A percentile compares a stretch with the other conserved stretches of the same genome.
These are phyloP conservation scores for Euphrasia arctica DNA, from an alignment of 305 asterid genomes.

Conservation along the genomic window DNA sequence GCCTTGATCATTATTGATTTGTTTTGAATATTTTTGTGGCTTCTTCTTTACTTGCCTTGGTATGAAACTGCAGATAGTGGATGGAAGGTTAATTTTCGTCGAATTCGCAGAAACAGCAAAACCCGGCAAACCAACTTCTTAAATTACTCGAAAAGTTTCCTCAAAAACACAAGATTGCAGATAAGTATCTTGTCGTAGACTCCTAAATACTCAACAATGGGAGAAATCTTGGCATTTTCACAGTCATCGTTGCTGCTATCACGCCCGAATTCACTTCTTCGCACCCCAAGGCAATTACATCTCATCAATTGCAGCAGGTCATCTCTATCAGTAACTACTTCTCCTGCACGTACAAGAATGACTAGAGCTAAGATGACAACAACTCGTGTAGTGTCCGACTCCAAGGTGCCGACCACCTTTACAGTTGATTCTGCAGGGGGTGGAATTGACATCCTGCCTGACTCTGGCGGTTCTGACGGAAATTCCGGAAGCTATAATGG, in stretches of 20 bases:
- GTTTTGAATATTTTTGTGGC: background rate
- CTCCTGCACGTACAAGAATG: background rate
- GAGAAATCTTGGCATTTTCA: conserved; percentile 52
- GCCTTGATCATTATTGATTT: conserved; percentile 7
- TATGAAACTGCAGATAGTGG: conserved; percentile 52
- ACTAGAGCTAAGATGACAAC: background rate
- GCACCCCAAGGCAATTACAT: conserved; percentile 28
- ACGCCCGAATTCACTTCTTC: conserved; percentile 35
- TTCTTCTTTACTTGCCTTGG: conserved; percentile 15
- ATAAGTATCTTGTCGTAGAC: conserved; percentile 22
- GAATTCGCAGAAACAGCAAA: conserved; percentile 45
- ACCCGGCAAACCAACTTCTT: conserved; percentile 27
- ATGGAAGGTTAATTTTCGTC: conserved; percentile 65
- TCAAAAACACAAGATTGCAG: background rate
- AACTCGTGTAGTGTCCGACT: background rate
- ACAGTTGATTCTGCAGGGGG: conserved; percentile 58
- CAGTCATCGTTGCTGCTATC: conserved; percentile 45
- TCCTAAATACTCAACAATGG: conserved; percentile 40
- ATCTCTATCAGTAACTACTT: background rate
- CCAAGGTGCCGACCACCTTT: conserved; percentile 49
- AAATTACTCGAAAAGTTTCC: conserved; percentile 1
- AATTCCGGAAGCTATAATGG: conserved; percentile 36
- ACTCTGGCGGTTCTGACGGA: conserved; percentile 45
- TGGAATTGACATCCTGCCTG: conserved; percentile 55
- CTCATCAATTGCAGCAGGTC: background rate